Evolutionary conservation across 2,329 filamentous ascomycete species (phyloP).

Genomic region (Colletotrichum tanaceti): DNA sequence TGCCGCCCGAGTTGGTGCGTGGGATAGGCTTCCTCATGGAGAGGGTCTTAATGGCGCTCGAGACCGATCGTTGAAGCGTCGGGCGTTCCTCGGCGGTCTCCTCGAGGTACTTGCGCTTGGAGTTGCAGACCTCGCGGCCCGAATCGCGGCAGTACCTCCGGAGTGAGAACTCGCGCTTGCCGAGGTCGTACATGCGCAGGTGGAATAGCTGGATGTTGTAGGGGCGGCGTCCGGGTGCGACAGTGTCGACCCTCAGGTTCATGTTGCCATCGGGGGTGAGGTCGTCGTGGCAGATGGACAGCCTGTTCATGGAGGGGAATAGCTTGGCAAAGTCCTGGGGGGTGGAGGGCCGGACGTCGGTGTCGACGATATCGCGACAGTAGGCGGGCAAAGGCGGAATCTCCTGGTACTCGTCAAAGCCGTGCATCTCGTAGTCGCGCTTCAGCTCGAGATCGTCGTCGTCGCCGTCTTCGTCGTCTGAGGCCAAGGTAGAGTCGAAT

Average conservation of each 20-base stretch:
- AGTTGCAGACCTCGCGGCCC: conserved; percentile 91
- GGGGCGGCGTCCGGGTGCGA: conserved; percentile 73
- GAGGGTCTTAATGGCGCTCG: conserved; percentile 62
- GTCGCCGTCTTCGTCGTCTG: conserved; percentile 66
- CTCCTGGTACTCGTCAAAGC: conserved; percentile 45
- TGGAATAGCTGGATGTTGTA: conserved; percentile 86
- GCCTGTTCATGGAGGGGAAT: conserved; percentile 85
- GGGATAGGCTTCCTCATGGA: conserved; percentile 51
- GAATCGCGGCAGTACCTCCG: conserved; percentile 93
- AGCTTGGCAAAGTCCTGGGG: conserved; percentile 84
- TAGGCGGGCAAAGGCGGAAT: conserved; percentile 70
- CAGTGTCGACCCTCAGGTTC: conserved; percentile 91
- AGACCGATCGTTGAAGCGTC: conserved; percentile 61
- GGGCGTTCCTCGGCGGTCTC: conserved; percentile 56
- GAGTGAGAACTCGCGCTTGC: conserved; percentile 87
- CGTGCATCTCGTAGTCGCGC: conserved; percentile 51
- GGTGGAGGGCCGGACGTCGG: conserved; percentile 79
- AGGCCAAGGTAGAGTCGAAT: conserved; percentile 79
- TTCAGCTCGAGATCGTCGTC: conserved; percentile 56
- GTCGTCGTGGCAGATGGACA: conserved; percentile 91
- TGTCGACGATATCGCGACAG: conserved; percentile 70
- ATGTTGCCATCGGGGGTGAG: conserved; percentile 92
- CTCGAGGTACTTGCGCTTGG: conserved; percentile 76
- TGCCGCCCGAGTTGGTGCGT: conserved; percentile 51
- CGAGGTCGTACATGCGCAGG: conserved; percentile 92